Base-by-base conservation (phyloP, 169 alveolate genomes). In the Neospora caninum region DNA sequence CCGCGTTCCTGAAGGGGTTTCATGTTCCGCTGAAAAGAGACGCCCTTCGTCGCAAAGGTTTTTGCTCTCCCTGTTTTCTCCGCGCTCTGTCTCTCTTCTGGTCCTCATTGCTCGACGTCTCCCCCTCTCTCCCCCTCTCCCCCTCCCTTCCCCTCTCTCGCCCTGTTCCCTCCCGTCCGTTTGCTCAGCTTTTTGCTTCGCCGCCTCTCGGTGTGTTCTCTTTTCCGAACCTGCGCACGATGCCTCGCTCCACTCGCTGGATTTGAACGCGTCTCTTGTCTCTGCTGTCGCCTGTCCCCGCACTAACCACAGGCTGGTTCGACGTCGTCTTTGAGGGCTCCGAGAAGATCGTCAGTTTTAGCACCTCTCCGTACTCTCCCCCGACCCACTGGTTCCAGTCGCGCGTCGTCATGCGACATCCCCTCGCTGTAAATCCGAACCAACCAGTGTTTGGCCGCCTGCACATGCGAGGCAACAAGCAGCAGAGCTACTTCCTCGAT, bases 401-500 rank as follows among this genome's bases (percentile, higher is more conserved):
- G 38, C 94, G 97, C 18, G 88, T 95, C 67, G 70, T 93, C 64
- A 86, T 95, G 83, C 88, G 91, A 45, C 80, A 58, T 22, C 97
- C 97, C 20, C 78, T 95, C 69, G 97, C 97, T 0, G 97, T 92
- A 53, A 95, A 95, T 43, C 95, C 95, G 38, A 95, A 95, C 16
- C 97, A 95, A 92, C 88, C 67, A 18, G 94, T 95, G 45, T 88
- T 69, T 36, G 96, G 94, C 9, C 43, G 91, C 58, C 29, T 95
- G 58, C 53, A 34, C 43, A 93, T 95, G 97, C 87, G 53, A 69
- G 97, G 95, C 38, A 95, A 94, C 94, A 58, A 54, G 84, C 94
- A 92, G 89, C 97, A 95, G 89, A 93, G 96, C 91, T 95, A 95
- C 88, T 67, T 80, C 86, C 45, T 95, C 69, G 42, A 58, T 43